A percentile compares a stretch with the other conserved stretches of the same genome.
Evolutionary conservation across 495 filamentous ascomycete species (phyloP).

Genomic region (Trichocladium antarcticum): DNA sequence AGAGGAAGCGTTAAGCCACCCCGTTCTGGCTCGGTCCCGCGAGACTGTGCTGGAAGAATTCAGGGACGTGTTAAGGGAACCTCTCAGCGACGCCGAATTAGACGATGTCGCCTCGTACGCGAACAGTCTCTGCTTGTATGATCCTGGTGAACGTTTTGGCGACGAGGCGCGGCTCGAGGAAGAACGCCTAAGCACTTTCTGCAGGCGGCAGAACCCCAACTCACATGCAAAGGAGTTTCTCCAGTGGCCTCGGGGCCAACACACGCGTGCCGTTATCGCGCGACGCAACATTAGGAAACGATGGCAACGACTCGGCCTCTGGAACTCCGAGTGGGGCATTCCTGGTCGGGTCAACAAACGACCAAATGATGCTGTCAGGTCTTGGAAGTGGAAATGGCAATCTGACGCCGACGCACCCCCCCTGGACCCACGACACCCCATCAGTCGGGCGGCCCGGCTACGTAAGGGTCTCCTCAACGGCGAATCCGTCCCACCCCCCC

Average conservation of each 20-base stretch:
- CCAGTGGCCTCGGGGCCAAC: background rate
- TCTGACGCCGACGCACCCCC: background rate
- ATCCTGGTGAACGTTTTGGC: background rate
- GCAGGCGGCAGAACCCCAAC: background rate
- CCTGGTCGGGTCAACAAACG: conserved; percentile 1
- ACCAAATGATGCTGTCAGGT: background rate
- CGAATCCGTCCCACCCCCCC: conserved; percentile 4
- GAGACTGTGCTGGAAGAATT: background rate
- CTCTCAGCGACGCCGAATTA: background rate
- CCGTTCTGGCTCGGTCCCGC: background rate
- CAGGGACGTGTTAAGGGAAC: background rate
- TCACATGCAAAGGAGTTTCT: background rate
- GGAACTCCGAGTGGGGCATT: conserved; percentile 14
- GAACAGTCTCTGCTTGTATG: background rate
- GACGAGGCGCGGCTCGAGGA: background rate
- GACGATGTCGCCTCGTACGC: background rate
- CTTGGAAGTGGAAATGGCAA: background rate
- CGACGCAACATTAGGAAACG: conserved; percentile 6
- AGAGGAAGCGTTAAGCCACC: background rate
- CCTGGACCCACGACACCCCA: background rate
- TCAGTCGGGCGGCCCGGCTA: background rate
- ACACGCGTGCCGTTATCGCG: background rate
- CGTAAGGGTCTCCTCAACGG: conserved; percentile 1
- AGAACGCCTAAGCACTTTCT: background rate
- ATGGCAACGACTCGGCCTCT: conserved; percentile 14